Percentiles rank a stretch among this genome's conserved stretches.
Evolutionary conservation across 2,329 filamentous ascomycete species (phyloP).

Genomic region (Nectriaceae sp.): DNA sequence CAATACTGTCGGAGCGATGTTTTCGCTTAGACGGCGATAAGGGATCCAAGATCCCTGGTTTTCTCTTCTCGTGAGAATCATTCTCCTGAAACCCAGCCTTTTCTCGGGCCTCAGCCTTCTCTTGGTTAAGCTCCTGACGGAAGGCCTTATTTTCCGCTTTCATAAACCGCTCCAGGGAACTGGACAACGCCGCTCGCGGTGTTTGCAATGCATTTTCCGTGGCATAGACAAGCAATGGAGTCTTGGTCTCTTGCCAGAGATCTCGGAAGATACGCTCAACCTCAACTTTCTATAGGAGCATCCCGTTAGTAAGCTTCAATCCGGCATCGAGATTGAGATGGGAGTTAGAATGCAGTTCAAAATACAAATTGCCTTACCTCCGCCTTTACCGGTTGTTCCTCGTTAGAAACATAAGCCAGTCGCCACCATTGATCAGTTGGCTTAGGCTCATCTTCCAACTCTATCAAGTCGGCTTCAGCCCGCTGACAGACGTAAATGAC

Average conservation of each 20-base stretch:
- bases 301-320: background rate
- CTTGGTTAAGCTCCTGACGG: constrained; percentile 48
- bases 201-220: constrained; percentile 39
- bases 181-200: constrained; percentile 38
- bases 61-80: constrained; percentile 20
- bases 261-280: constrained; percentile 46
- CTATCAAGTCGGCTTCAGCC: constrained; percentile 42
- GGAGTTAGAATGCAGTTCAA: background rate
- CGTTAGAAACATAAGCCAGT: constrained; percentile 44
- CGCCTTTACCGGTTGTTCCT: constrained; percentile 45
- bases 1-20: constrained; percentile 46
- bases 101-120: constrained; percentile 27
- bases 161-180: constrained; percentile 46
- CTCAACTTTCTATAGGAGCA: constrained; percentile 45
- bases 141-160: constrained; percentile 55
- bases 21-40: constrained; percentile 49
- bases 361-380: constrained; percentile 43
- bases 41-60: constrained; percentile 35
- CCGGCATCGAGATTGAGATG: constrained; percentile 14
- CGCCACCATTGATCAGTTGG: constrained; percentile 58
- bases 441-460: constrained; percentile 37
- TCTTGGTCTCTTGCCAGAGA: constrained; percentile 50
- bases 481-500: constrained; percentile 53
- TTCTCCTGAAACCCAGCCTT: too few relatives aligned
- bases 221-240: constrained; percentile 54